These are phyloP conservation scores for Botryotinia convoluta DNA, from an alignment of 2,329 filamentous ascomycete genomes.

Conservation along the genomic window DNA sequence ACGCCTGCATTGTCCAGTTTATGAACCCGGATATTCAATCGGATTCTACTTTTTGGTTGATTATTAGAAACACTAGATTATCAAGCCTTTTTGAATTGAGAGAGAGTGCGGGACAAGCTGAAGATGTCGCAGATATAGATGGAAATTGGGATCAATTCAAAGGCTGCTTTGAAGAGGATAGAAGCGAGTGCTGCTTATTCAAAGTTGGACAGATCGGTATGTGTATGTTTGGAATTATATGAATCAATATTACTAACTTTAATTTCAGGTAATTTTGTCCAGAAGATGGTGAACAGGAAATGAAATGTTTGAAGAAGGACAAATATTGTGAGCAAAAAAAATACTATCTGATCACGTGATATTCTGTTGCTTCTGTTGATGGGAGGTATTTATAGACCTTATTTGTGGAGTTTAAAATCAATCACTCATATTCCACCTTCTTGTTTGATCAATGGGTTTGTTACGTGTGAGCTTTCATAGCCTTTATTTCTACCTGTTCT, in stretches of 20 bases:
- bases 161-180: constrained; percentile 56
- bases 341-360: background rate
- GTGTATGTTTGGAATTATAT: constrained; percentile 41
- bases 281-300: constrained; percentile 40
- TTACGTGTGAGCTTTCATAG: background rate
- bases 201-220: constrained; percentile 63
- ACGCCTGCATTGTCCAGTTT: background rate
- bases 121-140: constrained; percentile 38
- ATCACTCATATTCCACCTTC: background rate
- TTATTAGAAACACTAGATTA: background rate
- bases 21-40: too few species aligned
- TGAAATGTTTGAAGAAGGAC: constrained; percentile 30
- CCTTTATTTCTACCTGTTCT: background rate
- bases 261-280: background rate
- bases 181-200: constrained; percentile 62
- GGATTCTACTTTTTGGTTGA: background rate
- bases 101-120: constrained; percentile 43
- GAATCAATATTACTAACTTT: constrained; percentile 35
- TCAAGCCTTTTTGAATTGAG: background rate
- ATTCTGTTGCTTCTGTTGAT: background rate
- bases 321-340: background rate
- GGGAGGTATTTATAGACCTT: background rate
- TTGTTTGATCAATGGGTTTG: background rate
- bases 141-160: constrained; percentile 40
- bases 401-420: too few species aligned